phyloP scores from a whole-genome alignment of 2,329 filamentous ascomycete species.

The Aspergillus proliferans region DNA sequence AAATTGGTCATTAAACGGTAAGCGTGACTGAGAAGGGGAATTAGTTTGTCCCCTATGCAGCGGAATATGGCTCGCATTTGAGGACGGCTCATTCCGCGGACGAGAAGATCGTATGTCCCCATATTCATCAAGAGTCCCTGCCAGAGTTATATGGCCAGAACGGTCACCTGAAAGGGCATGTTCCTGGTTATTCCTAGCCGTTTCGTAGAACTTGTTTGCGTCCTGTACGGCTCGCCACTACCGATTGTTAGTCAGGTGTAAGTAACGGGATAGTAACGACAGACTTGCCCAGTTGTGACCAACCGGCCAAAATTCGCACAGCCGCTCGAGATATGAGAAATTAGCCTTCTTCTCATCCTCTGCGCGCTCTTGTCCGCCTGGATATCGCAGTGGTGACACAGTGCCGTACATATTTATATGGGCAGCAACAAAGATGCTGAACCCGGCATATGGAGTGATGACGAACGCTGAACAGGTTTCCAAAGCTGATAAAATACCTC shows the following conservation, averaged over 20 bases:
- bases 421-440: constrained; percentile 32
- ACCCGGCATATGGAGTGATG: constrained; percentile 33
- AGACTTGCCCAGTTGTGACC: constrained; percentile 27
- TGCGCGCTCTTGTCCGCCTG: constrained; percentile 24
- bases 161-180: constrained; percentile 16
- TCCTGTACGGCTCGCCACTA: constrained; percentile 33
- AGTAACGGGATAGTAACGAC: background rate
- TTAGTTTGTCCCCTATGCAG: constrained; percentile 3
- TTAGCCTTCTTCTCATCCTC: constrained; percentile 27
- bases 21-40: constrained; percentile 3
- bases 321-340: constrained; percentile 26
- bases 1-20: constrained; percentile 6
- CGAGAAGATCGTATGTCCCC: constrained; percentile 28
- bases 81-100: constrained; percentile 15
- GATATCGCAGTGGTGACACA: constrained; percentile 26
- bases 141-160: constrained; percentile 24
- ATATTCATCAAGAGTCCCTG: constrained; percentile 31
- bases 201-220: constrained; percentile 30
- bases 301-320: constrained; percentile 30
- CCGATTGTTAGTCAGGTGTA: constrained; percentile 1
- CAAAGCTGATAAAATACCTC: constrained; percentile 23
- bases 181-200: constrained; percentile 21
- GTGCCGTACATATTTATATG: constrained; percentile 36
- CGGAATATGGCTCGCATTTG: constrained; percentile 5
- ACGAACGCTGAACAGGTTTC: constrained; percentile 26